These are phyloP conservation scores for Beauveria asiatica DNA, from an alignment of 2,329 filamentous ascomycete genomes.

Conservation along the genomic window DNA sequence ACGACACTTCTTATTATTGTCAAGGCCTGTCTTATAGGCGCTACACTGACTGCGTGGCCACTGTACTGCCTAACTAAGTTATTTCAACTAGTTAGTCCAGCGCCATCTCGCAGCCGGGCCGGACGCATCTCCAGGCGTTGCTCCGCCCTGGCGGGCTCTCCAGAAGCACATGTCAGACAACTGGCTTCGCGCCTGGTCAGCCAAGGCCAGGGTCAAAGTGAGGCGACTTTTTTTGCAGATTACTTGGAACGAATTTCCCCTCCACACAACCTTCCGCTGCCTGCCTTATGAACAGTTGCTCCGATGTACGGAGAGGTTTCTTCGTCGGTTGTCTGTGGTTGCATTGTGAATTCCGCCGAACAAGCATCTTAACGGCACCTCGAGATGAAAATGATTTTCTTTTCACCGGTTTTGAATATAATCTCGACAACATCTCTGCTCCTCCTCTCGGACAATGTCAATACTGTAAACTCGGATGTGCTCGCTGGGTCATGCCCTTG, in stretches of 20 bases:
- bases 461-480: neutral
- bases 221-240: slow-evolving; percentile 1
- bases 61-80: neutral
- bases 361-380: neutral
- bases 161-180: slow-evolving; percentile 19
- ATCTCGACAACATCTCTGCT: neutral
- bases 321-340: neutral
- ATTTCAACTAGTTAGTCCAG: neutral
- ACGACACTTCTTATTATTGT: no score
- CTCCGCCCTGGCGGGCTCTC: neutral
- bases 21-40: no score
- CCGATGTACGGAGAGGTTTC: slow-evolving; percentile 1
- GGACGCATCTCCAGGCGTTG: slow-evolving; percentile 3
- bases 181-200: slow-evolving; percentile 15
- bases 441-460: no score
- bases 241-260: neutral
- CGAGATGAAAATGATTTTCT: no score
- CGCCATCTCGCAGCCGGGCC: slow-evolving; percentile 4
- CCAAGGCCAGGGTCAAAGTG: slow-evolving; percentile 7
- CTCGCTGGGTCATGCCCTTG: neutral
- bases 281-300: neutral
- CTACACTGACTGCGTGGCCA: neutral
- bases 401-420: no score
- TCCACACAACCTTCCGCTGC: neutral
- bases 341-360: neutral